Evolutionary conservation across 306 rosid species (phyloP).

Genomic region (Acacia crassicarpa): DNA sequence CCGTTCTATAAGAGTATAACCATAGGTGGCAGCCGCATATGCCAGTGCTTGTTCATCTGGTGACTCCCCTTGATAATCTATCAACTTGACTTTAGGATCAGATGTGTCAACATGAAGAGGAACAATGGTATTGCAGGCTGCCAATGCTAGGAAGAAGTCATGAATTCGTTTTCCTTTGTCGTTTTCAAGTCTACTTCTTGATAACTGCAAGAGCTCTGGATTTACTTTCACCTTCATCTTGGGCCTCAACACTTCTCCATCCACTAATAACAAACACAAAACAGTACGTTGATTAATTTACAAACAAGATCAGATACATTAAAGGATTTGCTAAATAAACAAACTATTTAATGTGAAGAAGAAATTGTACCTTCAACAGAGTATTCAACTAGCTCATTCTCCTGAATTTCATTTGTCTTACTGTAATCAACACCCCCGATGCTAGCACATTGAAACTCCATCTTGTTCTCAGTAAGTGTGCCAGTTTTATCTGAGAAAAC

Average conservation of each 20-base stretch:
- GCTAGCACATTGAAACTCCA: conserved; percentile 94
- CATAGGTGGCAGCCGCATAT: conserved; percentile 92
- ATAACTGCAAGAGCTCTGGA: conserved; percentile 55
- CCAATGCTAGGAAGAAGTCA: conserved; percentile 91
- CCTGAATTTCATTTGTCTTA: conserved; percentile 27
- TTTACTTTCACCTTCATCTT: conserved; percentile 80
- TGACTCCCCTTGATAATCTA: conserved; percentile 99
- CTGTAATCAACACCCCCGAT: conserved; percentile 83
- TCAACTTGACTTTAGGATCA: conserved; percentile 65
- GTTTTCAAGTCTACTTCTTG: conserved; percentile 46
- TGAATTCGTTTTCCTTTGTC: conserved; percentile 48
- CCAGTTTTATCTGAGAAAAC: conserved; percentile 97
- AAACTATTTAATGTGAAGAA: conserved; percentile 2
- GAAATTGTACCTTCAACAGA: conserved; percentile 54
- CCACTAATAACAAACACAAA: conserved; percentile 50
- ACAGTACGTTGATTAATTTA: conserved; percentile 18
- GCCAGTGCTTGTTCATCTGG: conserved; percentile 97
- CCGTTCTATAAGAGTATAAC: conserved; percentile 86
- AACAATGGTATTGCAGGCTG: conserved; percentile 96
- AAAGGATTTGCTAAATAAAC: conserved; percentile 1
- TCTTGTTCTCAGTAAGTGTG: conserved; percentile 95
- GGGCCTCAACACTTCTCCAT: conserved; percentile 68
- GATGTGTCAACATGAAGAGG: conserved; percentile 72
- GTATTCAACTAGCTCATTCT: conserved; percentile 50
- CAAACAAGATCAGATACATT: not conserved